Evolutionary conservation across 371 early-diverging fungal species (phyloP).

Genomic region (Rhizopus microsporus): DNA sequence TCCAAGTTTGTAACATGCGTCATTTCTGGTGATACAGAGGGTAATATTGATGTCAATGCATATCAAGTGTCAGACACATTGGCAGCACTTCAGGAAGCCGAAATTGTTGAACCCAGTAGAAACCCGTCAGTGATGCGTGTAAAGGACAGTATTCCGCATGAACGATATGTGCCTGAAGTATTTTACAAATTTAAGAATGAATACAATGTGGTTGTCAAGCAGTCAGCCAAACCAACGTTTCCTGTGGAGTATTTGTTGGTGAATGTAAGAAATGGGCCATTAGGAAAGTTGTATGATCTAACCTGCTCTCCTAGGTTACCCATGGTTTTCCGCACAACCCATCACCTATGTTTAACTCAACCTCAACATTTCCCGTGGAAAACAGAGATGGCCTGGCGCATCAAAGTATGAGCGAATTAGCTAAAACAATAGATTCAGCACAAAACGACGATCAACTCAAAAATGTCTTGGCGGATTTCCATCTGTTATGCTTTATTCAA

Average conservation of each 20-base stretch:
- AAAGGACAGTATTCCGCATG: conserved; percentile 66
- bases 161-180: conserved; percentile 94
- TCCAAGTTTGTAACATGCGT: conserved; percentile 94
- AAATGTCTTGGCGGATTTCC: conserved; percentile 76
- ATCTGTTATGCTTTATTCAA: conserved; percentile 73
- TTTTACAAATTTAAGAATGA: conserved; percentile 95
- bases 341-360: conserved; percentile 70
- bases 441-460: conserved; percentile 37
- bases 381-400: conserved; percentile 58
- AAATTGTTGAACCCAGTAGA: conserved; percentile 89
- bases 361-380: conserved; percentile 59
- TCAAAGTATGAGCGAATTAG: conserved; percentile 45
- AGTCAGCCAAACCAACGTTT: conserved; percentile 89
- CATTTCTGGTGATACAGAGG: conserved; percentile 80
- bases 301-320: conserved; percentile 64
- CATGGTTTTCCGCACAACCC: conserved; percentile 91
- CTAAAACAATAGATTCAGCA: conserved; percentile 52
- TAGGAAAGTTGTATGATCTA: not conserved
- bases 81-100: conserved; percentile 90
- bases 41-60: conserved; percentile 84
- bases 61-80: conserved; percentile 95
- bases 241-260: conserved; percentile 96
- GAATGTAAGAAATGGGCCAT: conserved; percentile 65
- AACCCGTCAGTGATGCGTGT: conserved; percentile 90
- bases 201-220: conserved; percentile 84